phyloP scores from a whole-genome alignment of 2,329 filamentous ascomycete genomes.

The Fusarium sp. region DNA sequence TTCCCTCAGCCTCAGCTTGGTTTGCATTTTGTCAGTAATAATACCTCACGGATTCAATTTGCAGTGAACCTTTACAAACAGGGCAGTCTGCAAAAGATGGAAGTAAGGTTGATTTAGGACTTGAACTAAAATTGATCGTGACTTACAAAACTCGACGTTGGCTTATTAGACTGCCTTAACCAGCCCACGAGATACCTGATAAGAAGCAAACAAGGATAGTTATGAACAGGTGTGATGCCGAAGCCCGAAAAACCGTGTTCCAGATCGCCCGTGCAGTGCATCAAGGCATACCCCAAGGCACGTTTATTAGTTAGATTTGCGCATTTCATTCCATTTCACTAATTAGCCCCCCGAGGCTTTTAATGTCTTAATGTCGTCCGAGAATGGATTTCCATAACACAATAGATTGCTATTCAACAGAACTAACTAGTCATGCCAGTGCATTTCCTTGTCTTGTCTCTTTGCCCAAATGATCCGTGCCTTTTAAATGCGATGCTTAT shows the following conservation, averaged over 20 bases:
- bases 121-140: no score
- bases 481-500: background rate
- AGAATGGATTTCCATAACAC: conserved; percentile 22
- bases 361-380: conserved; percentile 14
- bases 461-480: background rate
- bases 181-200: background rate
- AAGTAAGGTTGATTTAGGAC: no score
- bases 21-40: background rate
- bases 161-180: background rate
- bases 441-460: background rate
- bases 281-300: conserved; percentile 16
- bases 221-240: conserved; percentile 5
- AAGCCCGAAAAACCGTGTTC: conserved; percentile 5
- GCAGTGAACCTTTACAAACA: no score
- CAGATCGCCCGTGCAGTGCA: conserved; percentile 26
- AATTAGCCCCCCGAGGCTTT: background rate
- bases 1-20: background rate
- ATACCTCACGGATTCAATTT: no score
- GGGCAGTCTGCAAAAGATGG: no score
- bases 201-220: background rate
- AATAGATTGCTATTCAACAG: background rate
- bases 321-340: background rate
- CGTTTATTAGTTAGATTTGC: background rate
- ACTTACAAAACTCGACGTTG: no score
- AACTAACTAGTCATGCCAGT: conserved; percentile 15